A percentile compares a stretch with the other conserved stretches of the same genome.
Evolutionary conservation across 2,329 filamentous ascomycete species (phyloP).

Genomic region (Fusarium nurragi): DNA sequence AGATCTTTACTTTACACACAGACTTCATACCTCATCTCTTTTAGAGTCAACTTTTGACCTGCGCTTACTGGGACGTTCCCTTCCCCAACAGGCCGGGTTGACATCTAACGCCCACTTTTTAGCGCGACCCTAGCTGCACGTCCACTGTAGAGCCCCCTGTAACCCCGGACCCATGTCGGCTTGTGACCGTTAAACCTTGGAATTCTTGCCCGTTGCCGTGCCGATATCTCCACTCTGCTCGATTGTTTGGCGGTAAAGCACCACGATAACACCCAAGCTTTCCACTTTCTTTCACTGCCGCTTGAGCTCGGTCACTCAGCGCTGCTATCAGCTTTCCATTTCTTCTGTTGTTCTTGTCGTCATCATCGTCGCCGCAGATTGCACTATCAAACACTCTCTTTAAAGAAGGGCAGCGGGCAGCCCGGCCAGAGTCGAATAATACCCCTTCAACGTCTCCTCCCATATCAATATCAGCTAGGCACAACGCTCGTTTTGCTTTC

Average conservation of each 20-base stretch:
- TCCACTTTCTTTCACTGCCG: constrained; percentile 3
- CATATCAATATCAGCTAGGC: background rate
- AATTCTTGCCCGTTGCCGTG: constrained; percentile 25
- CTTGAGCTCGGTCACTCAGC: constrained; percentile 12
- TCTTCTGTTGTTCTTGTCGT: constrained; percentile 21
- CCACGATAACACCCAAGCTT: background rate
- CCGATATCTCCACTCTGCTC: constrained; percentile 18
- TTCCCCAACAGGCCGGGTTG: constrained; percentile 6
- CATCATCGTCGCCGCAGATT: background rate
- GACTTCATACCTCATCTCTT: background rate
- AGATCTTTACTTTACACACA: background rate
- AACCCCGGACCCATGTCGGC: constrained; percentile 19
- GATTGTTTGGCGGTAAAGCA: constrained; percentile 19
- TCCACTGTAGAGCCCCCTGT: constrained; percentile 14
- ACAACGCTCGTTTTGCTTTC: constrained; percentile 7
- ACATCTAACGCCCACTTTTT: background rate
- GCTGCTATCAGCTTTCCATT: constrained; percentile 3
- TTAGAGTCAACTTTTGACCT: background rate
- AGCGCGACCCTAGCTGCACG: constrained; percentile 15
- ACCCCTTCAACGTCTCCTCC: constrained; percentile 15
- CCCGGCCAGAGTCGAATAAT: background rate
- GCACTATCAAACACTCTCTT: constrained; percentile 14
- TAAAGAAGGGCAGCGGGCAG: background rate
- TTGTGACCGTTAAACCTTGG: constrained; percentile 24
- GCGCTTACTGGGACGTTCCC: constrained; percentile 6